Evolutionary conservation across 441 rosid genomes (phyloP).

Genomic region (Biscutella laevigata): DNA sequence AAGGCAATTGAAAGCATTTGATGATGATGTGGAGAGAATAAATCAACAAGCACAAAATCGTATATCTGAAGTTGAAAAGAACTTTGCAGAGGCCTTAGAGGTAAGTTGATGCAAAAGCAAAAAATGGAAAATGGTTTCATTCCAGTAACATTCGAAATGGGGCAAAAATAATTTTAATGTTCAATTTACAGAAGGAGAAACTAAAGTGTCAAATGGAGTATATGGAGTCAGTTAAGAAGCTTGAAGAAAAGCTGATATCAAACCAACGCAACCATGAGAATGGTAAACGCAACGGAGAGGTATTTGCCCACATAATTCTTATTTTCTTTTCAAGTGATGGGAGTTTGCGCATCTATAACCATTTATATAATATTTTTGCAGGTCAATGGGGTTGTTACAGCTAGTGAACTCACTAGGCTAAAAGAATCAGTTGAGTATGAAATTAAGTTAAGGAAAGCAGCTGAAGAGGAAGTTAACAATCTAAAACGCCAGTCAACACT

Average conservation of each 20-base stretch:
- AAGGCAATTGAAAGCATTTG: constrained; percentile 82
- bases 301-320: constrained; percentile 23
- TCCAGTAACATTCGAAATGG: neutral
- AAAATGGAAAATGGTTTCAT: neutral
- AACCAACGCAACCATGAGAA: constrained; percentile 57
- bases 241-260: constrained; percentile 73
- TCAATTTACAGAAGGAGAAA: constrained; percentile 58
- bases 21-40: constrained; percentile 78
- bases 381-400: constrained; percentile 37
- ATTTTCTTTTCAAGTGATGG: constrained; percentile 2
- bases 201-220: constrained; percentile 93
- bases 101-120: constrained; percentile 36
- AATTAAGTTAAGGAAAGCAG: constrained; percentile 55
- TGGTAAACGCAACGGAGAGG: constrained; percentile 50
- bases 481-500: constrained; percentile 53
- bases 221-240: constrained; percentile 84
- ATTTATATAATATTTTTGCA: constrained; percentile 20
- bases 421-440: constrained; percentile 70
- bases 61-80: constrained; percentile 73
- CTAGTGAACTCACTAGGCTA: constrained; percentile 50
- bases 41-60: constrained; percentile 64
- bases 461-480: constrained; percentile 70
- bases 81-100: constrained; percentile 83
- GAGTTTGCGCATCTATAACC: neutral
- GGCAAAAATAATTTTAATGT: neutral